Evolutionary conservation across 352 stramenopile species (phyloP), one percentile per base, ranked within the genome.

Genomic region (Globisporangium recalcitrans): DNA sequence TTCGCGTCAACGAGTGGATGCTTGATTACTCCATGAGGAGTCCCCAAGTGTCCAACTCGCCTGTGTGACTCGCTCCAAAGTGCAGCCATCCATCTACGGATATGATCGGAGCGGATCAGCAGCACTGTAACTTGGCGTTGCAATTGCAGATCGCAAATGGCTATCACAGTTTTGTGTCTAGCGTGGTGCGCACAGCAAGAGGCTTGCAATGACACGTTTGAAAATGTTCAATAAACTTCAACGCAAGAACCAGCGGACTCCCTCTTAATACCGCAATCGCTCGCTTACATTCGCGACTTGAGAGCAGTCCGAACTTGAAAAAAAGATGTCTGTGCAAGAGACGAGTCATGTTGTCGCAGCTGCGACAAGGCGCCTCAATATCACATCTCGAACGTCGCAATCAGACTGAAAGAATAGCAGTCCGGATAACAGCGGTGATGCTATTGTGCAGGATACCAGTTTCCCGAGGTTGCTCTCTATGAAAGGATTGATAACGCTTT

Each of bases 311-410:
- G n/a, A 44, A 44, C 36, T n/a, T 44, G 32, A 38, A 38, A 38
- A 38, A 38, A 38, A 38, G 31, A 8, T 38, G 36, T 46, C 22
- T 58, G 52, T n/a, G 52, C 52, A 58, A 46, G 52, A 58, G 52
- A 58, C 52, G 52, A 58, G 52, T 21, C 52, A 58, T 19, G 16
- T 21, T 44, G 29, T 58, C 52, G 52, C 52, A 58, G 52, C 52
- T 58, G 32, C 9, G 31, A 44, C 38, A 46, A 46, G 16, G 11
- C 4, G 16, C 38, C n/a, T 36, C 24, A 24, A 4, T 29, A 36
- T 53, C 24, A 24, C 9, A 11, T 53, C 11, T 54, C 7, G 16
- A 19, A n/a, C 5, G 7, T 19, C 24, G 19, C n/a, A 38, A 11
- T 54, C 13, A 11, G 14, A 36, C 0, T 5, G 8, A 53, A 46